Percentiles rank a stretch among this genome's conserved stretches.
Conservation (phyloP, 306 rosid species). For the Alnus rubra region DNA sequence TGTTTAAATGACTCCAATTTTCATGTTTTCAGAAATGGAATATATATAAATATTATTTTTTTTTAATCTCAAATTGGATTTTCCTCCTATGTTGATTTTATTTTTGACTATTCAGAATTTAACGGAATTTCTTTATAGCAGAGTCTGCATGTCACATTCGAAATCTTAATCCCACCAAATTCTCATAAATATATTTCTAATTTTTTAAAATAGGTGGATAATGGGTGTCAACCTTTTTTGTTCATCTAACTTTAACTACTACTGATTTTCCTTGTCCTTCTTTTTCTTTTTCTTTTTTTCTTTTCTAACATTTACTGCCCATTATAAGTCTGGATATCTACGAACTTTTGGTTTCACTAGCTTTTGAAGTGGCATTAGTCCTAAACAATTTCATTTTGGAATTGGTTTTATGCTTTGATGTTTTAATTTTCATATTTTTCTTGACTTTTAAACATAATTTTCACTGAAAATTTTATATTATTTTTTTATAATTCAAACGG, state of each 20-base stretch:
- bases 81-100: background rate
- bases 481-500: background rate
- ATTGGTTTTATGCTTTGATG: background rate
- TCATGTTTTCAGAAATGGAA: background rate
- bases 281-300: background rate
- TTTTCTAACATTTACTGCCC: no score
- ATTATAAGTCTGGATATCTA: no score
- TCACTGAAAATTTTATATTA: slow-evolving; percentile 3
- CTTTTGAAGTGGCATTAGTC: background rate
- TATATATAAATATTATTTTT: background rate
- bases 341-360: background rate
- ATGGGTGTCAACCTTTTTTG: background rate
- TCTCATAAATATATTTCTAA: background rate
- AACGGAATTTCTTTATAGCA: background rate
- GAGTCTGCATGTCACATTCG: background rate
- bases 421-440: slow-evolving; percentile 1
- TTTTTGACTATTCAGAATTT: background rate
- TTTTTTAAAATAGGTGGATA: no score
- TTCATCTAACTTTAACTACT: background rate
- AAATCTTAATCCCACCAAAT: background rate
- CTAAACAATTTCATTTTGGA: background rate
- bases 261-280: background rate
- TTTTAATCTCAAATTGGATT: background rate
- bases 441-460: background rate
- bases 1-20: background rate